These are phyloP conservation scores for Pythium rhizo-oryzae DNA, from an alignment of 352 stramenopile species.

Conservation along the genomic window DNA sequence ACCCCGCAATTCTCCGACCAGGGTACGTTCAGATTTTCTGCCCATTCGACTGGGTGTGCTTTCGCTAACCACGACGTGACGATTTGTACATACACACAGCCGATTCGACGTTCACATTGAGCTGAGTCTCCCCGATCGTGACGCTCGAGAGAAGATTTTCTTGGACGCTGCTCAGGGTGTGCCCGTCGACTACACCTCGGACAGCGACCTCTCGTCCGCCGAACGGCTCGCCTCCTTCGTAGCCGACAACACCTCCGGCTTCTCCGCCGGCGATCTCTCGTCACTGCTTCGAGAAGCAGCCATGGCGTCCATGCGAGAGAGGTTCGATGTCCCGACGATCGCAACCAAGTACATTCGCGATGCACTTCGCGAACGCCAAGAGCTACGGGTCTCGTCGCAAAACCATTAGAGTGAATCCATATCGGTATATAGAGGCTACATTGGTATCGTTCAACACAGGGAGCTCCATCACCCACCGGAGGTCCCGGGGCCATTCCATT, in stretches of 20 bases:
- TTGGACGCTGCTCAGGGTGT: constrained; percentile 50
- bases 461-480: constrained; percentile 1
- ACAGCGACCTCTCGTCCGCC: constrained; percentile 32
- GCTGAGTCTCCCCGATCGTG: constrained; percentile 59
- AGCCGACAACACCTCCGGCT: constrained; percentile 50
- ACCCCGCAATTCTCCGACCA: constrained; percentile 85
- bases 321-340: constrained; percentile 49
- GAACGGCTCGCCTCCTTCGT: constrained; percentile 52
- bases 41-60: not conserved
- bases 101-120: constrained; percentile 84
- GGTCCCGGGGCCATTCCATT: not conserved
- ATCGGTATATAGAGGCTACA: not conserved
- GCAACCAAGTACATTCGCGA: constrained; percentile 42
- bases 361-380: constrained; percentile 26
- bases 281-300: constrained; percentile 77
- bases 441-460: not conserved
- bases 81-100: constrained; percentile 28
- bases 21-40: constrained; percentile 45
- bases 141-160: constrained; percentile 54
- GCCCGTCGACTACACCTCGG: constrained; percentile 53
- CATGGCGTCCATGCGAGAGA: constrained; percentile 70
- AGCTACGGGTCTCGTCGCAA: constrained; percentile 12
- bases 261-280: constrained; percentile 60
- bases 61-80: too few relatives aligned
- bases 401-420: constrained; percentile 18